Conservation (phyloP, 176 grass and related monocot genomes). For the Eremochloa ophiuroides region DNA sequence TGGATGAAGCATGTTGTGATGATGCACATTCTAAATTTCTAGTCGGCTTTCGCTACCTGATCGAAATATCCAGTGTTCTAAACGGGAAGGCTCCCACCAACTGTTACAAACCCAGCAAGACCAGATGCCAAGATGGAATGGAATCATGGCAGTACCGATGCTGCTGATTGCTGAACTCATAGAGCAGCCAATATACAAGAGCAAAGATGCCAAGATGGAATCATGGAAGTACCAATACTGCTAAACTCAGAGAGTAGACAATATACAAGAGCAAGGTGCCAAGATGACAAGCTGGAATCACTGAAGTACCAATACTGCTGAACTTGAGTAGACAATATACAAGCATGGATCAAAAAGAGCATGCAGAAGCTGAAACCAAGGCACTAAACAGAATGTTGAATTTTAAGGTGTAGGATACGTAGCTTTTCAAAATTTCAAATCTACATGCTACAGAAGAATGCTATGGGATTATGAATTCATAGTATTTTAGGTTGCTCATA, state of each 20-base stretch:
- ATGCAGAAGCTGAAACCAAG: too few species aligned
- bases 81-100: neutral
- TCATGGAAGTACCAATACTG: too few species aligned
- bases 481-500: neutral
- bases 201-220: too few species aligned
- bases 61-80: neutral
- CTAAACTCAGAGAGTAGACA: neutral
- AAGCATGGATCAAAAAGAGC: neutral
- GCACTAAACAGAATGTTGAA: neutral
- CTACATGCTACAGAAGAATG: neutral
- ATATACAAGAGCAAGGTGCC: neutral
- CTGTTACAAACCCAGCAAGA: neutral
- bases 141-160: too few species aligned
- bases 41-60: too few species aligned
- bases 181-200: neutral
- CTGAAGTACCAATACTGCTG: neutral
- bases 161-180: neutral
- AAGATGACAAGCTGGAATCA: too few species aligned
- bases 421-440: neutral
- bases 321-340: neutral
- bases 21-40: too few species aligned
- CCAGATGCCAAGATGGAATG: too few species aligned
- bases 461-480: neutral
- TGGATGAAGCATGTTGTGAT: too few species aligned
- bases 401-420: neutral